A percentile compares a stretch with the other conserved stretches of the same genome.
phyloP scores from a whole-genome alignment of 257 asterid species.

The Solanum neorickii region DNA sequence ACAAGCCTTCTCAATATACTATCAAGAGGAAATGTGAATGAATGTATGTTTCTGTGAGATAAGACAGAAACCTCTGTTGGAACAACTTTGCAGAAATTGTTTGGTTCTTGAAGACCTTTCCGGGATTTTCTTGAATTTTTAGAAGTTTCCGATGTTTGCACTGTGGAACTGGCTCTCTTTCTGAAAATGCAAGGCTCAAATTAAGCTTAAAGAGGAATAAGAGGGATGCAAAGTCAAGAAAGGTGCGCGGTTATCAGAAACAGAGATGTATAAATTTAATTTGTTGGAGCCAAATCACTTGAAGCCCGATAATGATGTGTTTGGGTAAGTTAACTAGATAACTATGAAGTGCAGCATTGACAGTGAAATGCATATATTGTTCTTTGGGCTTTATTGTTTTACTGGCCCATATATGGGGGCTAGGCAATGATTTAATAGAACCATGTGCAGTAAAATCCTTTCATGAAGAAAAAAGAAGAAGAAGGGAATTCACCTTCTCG shows the following conservation, averaged over 20 bases:
- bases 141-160: slow-evolving; percentile 20
- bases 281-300: background rate
- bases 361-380: background rate
- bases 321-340: background rate
- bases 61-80: slow-evolving; percentile 40
- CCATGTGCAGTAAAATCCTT: background rate
- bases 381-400: background rate
- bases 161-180: slow-evolving; percentile 30
- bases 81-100: slow-evolving; percentile 28
- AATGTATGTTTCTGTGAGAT: background rate
- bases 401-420: background rate
- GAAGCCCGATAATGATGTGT: background rate
- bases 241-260: background rate
- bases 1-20: background rate
- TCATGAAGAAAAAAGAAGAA: background rate
- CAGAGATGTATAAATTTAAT: background rate
- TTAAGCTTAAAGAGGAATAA: background rate
- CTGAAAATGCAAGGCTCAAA: slow-evolving; percentile 21
- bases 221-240: background rate
- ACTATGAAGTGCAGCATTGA: background rate
- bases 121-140: slow-evolving; percentile 51
- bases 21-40: background rate
- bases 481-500: slow-evolving; percentile 30
- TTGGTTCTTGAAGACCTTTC: slow-evolving; percentile 44
- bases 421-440: background rate